Conservation (phyloP, 1,284 basidiomycete genomes). For the Ustilago sp. region DNA sequence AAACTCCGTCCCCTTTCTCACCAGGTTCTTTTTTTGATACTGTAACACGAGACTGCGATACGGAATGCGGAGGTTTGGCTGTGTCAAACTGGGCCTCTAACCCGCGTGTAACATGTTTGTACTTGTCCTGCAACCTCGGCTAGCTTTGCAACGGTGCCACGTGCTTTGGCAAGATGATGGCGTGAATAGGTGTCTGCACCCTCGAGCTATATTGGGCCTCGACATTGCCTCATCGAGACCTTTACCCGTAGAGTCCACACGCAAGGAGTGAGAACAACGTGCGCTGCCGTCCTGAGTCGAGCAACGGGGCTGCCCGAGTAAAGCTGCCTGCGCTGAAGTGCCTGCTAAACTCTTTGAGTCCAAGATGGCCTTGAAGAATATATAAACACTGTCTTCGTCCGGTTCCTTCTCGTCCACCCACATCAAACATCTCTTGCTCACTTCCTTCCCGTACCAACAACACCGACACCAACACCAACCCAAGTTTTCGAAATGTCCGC, state of each 20-base stretch:
- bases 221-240: background rate
- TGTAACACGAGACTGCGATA: background rate
- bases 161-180: background rate
- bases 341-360: background rate
- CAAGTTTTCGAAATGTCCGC: constrained; percentile 23
- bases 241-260: background rate
- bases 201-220: constrained; percentile 1
- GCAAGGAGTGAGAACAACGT: background rate
- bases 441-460: background rate
- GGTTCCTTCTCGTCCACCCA: background rate
- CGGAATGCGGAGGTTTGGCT: constrained; percentile 32
- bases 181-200: background rate
- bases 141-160: background rate
- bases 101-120: background rate
- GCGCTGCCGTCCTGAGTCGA: background rate
- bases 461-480: background rate
- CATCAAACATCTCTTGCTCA: background rate
- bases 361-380: background rate
- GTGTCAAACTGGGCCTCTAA: constrained; percentile 4
- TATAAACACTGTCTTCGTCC: background rate
- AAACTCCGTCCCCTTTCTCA: background rate
- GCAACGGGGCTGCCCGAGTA: background rate
- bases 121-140: constrained; percentile 14
- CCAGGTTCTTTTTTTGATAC: background rate
- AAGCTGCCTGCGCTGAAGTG: background rate